These are phyloP conservation scores for Backusella macrospora DNA, from an alignment of 192 early-diverging fungal species.

Conservation along the genomic window DNA sequence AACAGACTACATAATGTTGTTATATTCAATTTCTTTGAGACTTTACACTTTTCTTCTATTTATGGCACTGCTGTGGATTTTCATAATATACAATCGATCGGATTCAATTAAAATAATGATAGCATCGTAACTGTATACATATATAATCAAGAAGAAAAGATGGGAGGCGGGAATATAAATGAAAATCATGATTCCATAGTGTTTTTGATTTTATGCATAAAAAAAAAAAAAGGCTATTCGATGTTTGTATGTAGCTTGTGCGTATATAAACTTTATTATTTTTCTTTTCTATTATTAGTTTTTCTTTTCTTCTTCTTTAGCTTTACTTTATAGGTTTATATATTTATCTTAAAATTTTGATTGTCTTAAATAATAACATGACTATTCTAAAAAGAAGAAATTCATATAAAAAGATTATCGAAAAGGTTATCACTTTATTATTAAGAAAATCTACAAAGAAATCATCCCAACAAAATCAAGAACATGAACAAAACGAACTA, in stretches of 20 bases:
- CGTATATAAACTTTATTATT: not conserved
- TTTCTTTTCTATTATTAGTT: not conserved
- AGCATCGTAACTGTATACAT: too few species aligned
- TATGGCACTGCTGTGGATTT: too few species aligned
- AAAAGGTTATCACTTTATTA: not conserved
- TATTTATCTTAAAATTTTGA: not conserved
- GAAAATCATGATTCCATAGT: not conserved
- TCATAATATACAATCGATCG: not conserved
- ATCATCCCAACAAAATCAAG: too few species aligned
- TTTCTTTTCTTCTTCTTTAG: not conserved
- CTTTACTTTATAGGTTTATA: not conserved
- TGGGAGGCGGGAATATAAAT: not conserved
- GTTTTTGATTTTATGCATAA: not conserved
- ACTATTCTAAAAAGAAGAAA: constrained; percentile 4
- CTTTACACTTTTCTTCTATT: too few species aligned
- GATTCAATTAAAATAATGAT: not conserved
- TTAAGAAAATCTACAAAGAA: not conserved
- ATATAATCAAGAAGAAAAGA: not conserved
- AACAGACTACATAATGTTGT: too few species aligned
- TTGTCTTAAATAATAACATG: not conserved
- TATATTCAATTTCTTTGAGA: too few species aligned
- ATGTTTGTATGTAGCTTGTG: not conserved
- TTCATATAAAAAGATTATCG: not conserved
- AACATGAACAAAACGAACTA: too few species aligned
- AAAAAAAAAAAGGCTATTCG: constrained; percentile 2